A percentile compares a stretch with the other conserved stretches of the same genome.
Conservation (phyloP, 495 filamentous ascomycete genomes). For the Talaromyces thailandensis region DNA sequence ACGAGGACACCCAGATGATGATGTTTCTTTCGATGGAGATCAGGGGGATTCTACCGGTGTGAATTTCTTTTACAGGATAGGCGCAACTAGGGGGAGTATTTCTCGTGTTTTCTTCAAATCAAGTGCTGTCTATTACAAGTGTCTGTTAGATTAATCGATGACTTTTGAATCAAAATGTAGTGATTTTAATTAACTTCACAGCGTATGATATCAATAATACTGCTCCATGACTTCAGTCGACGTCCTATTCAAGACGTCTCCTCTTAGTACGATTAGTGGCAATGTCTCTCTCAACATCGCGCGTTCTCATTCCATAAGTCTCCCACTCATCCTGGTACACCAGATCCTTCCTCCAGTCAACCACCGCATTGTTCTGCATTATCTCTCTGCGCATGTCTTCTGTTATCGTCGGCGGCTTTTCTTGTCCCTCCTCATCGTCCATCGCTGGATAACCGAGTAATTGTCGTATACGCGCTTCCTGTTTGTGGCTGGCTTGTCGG, state of each 20-base stretch:
- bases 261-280: slow-evolving; percentile 24
- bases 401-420: neutral
- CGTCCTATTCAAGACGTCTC: slow-evolving; percentile 13
- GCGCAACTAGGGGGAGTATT: slow-evolving; percentile 5
- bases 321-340: slow-evolving; percentile 45
- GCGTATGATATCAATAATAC: neutral
- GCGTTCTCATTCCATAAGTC: slow-evolving; percentile 24
- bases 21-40: neutral
- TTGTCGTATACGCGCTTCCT: slow-evolving; percentile 33
- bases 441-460: slow-evolving; percentile 30
- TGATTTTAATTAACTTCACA: neutral
- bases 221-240: neutral
- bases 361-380: slow-evolving; percentile 10
- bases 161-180: neutral
- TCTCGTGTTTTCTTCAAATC: neutral
- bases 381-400: slow-evolving; percentile 4
- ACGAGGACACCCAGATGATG: neutral
- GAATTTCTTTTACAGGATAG: slow-evolving; percentile 4
- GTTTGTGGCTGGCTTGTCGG: slow-evolving; percentile 23
- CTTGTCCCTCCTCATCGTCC: slow-evolving; percentile 4
- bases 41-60: neutral
- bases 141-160: slow-evolving; percentile 10
- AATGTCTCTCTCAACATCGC: slow-evolving; percentile 24
- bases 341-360: slow-evolving; percentile 36
- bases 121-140: slow-evolving; percentile 7